Evolutionary conservation across 306 rosid genomes (phyloP).

Genomic region (Ziziphus jujuba): DNA sequence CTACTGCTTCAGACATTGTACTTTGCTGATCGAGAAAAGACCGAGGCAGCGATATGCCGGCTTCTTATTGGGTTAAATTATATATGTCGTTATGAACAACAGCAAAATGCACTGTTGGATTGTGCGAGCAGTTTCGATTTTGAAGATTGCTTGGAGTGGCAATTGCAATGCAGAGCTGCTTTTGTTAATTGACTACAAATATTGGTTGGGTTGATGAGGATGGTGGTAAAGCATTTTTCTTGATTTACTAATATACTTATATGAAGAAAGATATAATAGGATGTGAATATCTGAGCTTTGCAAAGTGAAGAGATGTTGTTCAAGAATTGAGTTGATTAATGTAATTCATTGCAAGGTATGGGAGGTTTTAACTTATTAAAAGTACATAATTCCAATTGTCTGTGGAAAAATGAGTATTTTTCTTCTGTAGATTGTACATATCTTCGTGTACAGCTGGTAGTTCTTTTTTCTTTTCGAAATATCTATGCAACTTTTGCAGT

Average conservation of each 20-base stretch:
- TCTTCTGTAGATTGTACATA: slow-evolving; percentile 2
- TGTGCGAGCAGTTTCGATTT: slow-evolving; percentile 88
- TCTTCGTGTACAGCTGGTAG: slow-evolving; percentile 15
- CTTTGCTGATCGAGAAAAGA: slow-evolving; percentile 75
- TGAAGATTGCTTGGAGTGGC: slow-evolving; percentile 89
- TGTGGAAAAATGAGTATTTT: slow-evolving; percentile 22
- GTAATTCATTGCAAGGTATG: slow-evolving; percentile 43
- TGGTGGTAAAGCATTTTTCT: slow-evolving; percentile 37
- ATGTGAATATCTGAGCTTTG: slow-evolving; percentile 45
- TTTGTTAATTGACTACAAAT: slow-evolving; percentile 44
- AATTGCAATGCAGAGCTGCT: slow-evolving; percentile 70
- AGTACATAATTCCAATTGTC: slow-evolving; percentile 29
- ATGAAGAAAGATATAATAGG: slow-evolving; percentile 27
- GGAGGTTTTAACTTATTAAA: slow-evolving; percentile 32
- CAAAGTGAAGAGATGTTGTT: slow-evolving; percentile 38
- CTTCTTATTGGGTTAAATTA: slow-evolving; percentile 91
- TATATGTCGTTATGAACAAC: slow-evolving; percentile 92
- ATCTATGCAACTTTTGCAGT: not conserved
- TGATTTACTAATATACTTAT: slow-evolving; percentile 26
- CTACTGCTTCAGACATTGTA: slow-evolving; percentile 82
- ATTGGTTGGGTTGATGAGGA: slow-evolving; percentile 30
- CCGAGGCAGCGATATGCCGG: slow-evolving; percentile 80
- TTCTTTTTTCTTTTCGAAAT: slow-evolving; percentile 12
- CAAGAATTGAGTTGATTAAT: slow-evolving; percentile 33
- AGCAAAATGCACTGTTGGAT: slow-evolving; percentile 85